phyloP scores from a whole-genome alignment of 2,329 filamentous ascomycete genomes.

The Penicillium sp. region DNA sequence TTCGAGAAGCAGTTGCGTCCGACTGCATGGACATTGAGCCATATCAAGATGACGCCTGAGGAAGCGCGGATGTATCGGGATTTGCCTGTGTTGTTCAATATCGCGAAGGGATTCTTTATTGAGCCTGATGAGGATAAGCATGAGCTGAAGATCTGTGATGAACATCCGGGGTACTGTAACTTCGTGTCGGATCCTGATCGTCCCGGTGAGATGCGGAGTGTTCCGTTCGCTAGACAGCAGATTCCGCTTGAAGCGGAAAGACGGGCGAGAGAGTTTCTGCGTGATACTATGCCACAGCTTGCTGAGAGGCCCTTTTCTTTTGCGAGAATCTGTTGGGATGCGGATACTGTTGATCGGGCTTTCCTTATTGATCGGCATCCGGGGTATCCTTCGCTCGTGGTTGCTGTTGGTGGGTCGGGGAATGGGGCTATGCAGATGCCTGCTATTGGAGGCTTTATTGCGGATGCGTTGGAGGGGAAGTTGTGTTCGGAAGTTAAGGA shows the following conservation, averaged over 20 bases:
- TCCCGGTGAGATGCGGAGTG: constrained; percentile 31
- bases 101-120: constrained; percentile 50
- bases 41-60: constrained; percentile 48
- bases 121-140: constrained; percentile 43
- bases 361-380: constrained; percentile 54
- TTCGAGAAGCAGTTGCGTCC: constrained; percentile 53
- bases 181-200: constrained; percentile 31
- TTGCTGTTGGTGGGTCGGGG: constrained; percentile 52
- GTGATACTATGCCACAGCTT: constrained; percentile 53
- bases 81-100: constrained; percentile 50
- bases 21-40: constrained; percentile 53
- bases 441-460: constrained; percentile 50
- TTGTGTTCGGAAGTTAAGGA: constrained; percentile 28
- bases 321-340: constrained; percentile 56
- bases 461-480: constrained; percentile 46
- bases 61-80: constrained; percentile 47
- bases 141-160: constrained; percentile 46
- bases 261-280: constrained; percentile 49
- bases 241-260: constrained; percentile 47
- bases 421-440: constrained; percentile 55
- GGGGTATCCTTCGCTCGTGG: constrained; percentile 40
- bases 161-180: constrained; percentile 57
- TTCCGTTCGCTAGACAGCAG: constrained; percentile 44
- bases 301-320: constrained; percentile 48
- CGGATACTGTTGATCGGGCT: constrained; percentile 53